Evolutionary conservation across 176 grass and related monocot genomes (phyloP).

Genomic region (Olyra latifolia): DNA sequence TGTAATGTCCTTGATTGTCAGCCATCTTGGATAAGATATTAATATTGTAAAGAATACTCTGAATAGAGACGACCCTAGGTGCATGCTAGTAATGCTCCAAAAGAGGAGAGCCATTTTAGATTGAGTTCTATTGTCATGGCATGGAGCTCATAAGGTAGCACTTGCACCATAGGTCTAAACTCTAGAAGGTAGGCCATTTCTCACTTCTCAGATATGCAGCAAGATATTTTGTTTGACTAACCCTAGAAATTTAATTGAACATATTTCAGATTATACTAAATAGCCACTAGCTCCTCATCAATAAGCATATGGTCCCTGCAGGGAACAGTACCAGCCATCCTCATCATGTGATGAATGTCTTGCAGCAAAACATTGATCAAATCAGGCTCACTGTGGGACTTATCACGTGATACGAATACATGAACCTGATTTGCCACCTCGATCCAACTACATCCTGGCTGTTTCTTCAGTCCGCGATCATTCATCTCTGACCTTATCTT

Average conservation of each 20-base stretch:
- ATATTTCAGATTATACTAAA: conserved; percentile 21
- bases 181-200: not conserved
- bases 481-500: conserved; percentile 76
- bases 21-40: not conserved
- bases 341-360: conserved; percentile 71
- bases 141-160: not conserved
- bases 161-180: not conserved
- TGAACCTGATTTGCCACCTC: conserved; percentile 78
- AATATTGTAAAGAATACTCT: not conserved
- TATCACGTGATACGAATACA: conserved; percentile 76
- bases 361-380: conserved; percentile 51
- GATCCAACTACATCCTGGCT: conserved; percentile 90
- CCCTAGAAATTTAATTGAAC: not conserved
- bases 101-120: not conserved
- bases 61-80: not conserved
- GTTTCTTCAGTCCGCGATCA: conserved; percentile 71
- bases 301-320: conserved; percentile 9
- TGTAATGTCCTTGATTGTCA: not conserved
- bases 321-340: conserved; percentile 35
- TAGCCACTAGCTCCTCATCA: conserved; percentile 16
- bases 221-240: conserved; percentile 12
- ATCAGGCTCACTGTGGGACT: conserved; percentile 55
- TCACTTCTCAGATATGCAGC: not conserved
- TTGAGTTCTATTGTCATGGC: not conserved
- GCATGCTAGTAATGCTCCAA: not conserved